A percentile compares a stretch with the other conserved stretches of the same genome.
Evolutionary conservation across 2,329 filamentous ascomycete genomes (phyloP).

Genomic region (Coleophoma cylindrospora): DNA sequence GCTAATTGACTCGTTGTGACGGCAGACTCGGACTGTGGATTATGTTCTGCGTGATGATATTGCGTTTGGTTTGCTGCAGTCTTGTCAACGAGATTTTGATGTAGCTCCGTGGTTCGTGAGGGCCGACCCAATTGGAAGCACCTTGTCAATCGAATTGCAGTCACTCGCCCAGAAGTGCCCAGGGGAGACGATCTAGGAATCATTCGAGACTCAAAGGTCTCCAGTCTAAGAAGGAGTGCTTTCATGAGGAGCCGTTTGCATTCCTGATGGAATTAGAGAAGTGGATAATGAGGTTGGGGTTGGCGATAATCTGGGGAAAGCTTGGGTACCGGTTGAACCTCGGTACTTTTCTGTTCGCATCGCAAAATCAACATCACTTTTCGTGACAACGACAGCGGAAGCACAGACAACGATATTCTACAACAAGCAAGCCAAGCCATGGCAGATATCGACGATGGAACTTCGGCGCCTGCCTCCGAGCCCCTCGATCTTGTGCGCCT

Average conservation of each 20-base stretch:
- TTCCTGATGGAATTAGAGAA: constrained; percentile 3
- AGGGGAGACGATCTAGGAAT: constrained; percentile 15
- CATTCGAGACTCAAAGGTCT: constrained; percentile 21
- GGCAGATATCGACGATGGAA: constrained; percentile 77
- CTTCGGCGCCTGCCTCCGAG: constrained; percentile 69
- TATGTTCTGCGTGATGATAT: no score
- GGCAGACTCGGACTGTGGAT: no score
- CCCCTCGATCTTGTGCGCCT: constrained; percentile 94
- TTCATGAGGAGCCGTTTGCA: constrained; percentile 10
- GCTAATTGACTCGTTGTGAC: no score
- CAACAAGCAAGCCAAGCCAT: constrained; percentile 43
- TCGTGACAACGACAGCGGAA: not conserved
- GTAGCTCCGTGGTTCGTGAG: not conserved
- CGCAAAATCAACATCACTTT: not conserved
- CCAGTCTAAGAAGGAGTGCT: constrained; percentile 11
- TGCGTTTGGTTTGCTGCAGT: no score
- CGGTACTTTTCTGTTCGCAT: no score
- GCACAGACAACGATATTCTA: not conserved
- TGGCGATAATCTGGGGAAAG: constrained; percentile 3
- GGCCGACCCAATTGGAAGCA: constrained; percentile 2
- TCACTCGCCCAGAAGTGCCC: constrained; percentile 15
- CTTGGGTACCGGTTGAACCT: no score
- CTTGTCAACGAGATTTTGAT: no score
- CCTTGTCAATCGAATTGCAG: constrained; percentile 15
- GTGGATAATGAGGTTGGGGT: not conserved